Evolutionary conservation across 768 basidiomycete species (phyloP).

Genomic region (Russula sp.): DNA sequence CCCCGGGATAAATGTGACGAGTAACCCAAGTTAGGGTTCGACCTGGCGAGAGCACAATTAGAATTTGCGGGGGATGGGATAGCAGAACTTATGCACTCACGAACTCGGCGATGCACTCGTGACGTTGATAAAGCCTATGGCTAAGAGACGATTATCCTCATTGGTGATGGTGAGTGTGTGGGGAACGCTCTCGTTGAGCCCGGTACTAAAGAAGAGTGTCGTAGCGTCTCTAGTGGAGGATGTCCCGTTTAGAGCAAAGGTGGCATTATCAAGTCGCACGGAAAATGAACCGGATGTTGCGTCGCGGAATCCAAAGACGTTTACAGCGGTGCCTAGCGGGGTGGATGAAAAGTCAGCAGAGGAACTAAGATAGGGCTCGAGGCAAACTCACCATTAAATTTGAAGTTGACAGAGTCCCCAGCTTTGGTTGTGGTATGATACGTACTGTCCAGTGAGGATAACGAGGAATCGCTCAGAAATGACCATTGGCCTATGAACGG

Average conservation of each 20-base stretch:
- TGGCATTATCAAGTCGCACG: constrained; percentile 46
- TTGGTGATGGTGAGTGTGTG: constrained; percentile 55
- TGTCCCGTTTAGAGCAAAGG: constrained; percentile 40
- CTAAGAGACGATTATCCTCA: constrained; percentile 35
- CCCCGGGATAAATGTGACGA: constrained; percentile 35
- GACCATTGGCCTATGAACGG: constrained; percentile 53
- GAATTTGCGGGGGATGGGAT: not conserved
- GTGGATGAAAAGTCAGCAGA: not conserved
- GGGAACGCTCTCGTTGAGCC: constrained; percentile 40
- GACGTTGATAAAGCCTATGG: constrained; percentile 44
- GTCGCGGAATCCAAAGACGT: constrained; percentile 53
- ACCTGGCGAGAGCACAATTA: not conserved
- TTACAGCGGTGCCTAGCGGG: constrained; percentile 50
- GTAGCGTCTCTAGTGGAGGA: constrained; percentile 48
- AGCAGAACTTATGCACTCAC: constrained; percentile 9
- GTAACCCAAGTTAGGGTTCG: constrained; percentile 2
- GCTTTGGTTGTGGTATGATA: constrained; percentile 31
- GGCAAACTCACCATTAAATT: constrained; percentile 41
- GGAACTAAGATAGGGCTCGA: not conserved
- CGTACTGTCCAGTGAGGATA: constrained; percentile 21
- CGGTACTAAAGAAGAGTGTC: constrained; percentile 57
- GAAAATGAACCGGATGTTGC: constrained; percentile 51
- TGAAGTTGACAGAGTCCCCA: constrained; percentile 39
- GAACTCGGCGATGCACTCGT: constrained; percentile 30
- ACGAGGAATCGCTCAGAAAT: constrained; percentile 23